These are phyloP conservation scores for Pyrus pyrifolia DNA, from an alignment of 306 rosid species.

Conservation along the genomic window DNA sequence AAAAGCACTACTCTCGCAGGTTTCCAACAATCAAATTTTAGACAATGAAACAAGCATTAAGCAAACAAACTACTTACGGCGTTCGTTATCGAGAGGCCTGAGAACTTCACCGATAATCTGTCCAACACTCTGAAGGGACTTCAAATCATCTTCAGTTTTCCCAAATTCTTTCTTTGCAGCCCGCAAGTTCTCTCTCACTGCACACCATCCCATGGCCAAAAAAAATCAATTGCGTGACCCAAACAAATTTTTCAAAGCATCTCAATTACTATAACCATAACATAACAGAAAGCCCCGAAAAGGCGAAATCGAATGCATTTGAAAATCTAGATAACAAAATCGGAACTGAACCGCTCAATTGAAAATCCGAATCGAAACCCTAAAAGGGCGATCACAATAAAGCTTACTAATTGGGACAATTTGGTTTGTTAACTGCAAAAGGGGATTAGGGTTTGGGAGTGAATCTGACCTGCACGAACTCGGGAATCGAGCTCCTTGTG, in stretches of 20 bases:
- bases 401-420: not conserved
- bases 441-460: constrained; percentile 7
- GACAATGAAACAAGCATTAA: not conserved
- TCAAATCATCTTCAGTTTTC: constrained; percentile 97
- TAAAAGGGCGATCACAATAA: not conserved
- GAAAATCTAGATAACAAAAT: not conserved
- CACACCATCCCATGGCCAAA: constrained; percentile 5
- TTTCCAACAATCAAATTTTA: not conserved
- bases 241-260: not conserved
- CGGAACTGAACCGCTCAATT: not conserved
- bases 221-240: not conserved
- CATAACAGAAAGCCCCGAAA: not conserved
- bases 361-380: not conserved
- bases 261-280: not conserved
- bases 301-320: not conserved
- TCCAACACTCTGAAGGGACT: constrained; percentile 94
- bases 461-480: constrained; percentile 72
- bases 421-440: not conserved
- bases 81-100: constrained; percentile 91
- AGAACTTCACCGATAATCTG: constrained; percentile 96
- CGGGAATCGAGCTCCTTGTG: constrained; percentile 86
- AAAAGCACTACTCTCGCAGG: not conserved
- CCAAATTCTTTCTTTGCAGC: constrained; percentile 76
- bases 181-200: constrained; percentile 81
- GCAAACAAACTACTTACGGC: constrained; percentile 33